Evolutionary conservation across 225 moss, liverwort and hornwort genomes (phyloP), one percentile per base, ranked within the genome.

Genomic region (Physcomitrium patens): DNA sequence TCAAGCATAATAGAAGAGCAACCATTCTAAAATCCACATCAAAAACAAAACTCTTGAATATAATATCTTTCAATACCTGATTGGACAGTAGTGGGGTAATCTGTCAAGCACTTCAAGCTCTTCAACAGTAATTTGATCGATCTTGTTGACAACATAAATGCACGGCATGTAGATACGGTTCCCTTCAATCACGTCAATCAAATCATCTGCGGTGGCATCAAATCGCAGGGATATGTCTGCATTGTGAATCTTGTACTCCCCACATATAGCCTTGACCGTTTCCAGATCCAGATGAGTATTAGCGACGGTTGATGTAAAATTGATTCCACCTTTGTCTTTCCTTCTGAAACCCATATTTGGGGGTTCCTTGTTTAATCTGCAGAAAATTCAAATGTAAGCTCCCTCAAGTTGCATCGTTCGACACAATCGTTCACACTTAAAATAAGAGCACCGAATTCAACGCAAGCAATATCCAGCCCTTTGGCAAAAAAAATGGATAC

Each of bases 121-220:
- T 65, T 93, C 92, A 43, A 93, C 78, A 27, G 93, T 93, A 44
- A 96, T 91, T 72, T 96, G 93, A 81, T 96, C 96, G 59, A 96
- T 93, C 83, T 96, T 96, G 65, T 96, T 96, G 65, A 96, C 85
- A 49, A 92, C 96, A 66, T 96, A 96, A 24, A 96, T 89, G 80
- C 96, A 93, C 28, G 93, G 93, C 96, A 96, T 93, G 77, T 96
- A 96, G 55, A 93, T 90, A 70, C 96, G 84, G 65, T 96, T 96
- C 49, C 93, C 93, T 76, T 96, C 93, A 45, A 93, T 93, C 23
- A 93, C 87, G 69, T 96, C 96, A 65, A 96, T 96, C 72, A 96
- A 80, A 79, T 96, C 96, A 80, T 96, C 93, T 10, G 96, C 93
- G 28, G 93, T 91, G 12, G 96, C 96, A 84, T 96, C 96, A 56